Percentiles rank a stretch among this genome's conserved stretches.
These are phyloP conservation scores for Mariannaea elegans DNA, from an alignment of 2,329 filamentous ascomycete species.

Conservation along the genomic window DNA sequence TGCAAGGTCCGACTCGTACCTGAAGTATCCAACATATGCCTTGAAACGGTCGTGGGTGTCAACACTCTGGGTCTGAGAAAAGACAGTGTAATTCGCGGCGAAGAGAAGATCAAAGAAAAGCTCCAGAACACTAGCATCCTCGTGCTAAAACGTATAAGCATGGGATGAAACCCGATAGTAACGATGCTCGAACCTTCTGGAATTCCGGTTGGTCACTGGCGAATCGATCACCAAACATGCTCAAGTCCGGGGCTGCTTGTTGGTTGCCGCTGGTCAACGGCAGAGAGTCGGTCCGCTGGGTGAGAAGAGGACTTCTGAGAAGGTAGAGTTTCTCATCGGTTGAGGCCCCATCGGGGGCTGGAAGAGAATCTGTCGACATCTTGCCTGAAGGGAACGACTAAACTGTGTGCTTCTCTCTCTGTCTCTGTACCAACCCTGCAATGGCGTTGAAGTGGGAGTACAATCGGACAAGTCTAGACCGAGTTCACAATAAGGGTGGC, in stretches of 20 bases:
- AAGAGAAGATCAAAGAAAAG: constrained; percentile 53
- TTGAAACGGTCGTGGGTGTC: constrained; percentile 45
- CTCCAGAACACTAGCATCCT: constrained; percentile 49
- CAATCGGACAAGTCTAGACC: no score
- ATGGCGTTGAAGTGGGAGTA: not conserved
- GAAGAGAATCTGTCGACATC: constrained; percentile 28
- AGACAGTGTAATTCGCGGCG: constrained; percentile 71
- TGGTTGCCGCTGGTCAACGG: constrained; percentile 1
- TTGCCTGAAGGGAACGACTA: constrained; percentile 2
- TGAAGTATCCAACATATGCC: constrained; percentile 49
- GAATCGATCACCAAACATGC: constrained; percentile 37
- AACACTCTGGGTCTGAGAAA: constrained; percentile 49
- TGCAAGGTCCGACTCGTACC: constrained; percentile 25
- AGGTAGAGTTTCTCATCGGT: constrained; percentile 41
- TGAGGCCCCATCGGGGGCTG: not conserved
- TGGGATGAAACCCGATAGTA: no score
- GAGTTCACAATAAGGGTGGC: not conserved
- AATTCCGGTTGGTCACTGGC: constrained; percentile 36
- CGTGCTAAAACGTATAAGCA: constrained; percentile 36
- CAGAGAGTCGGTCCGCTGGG: constrained; percentile 24
- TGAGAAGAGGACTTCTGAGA: constrained; percentile 43
- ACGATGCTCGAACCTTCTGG: constrained; percentile 33
- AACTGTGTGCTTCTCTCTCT: no score
- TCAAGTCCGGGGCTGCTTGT: constrained; percentile 28
- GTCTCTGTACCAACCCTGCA: not conserved